Base-by-base conservation (phyloP, 345 rosid genomes). In the Mangifera indica region DNA sequence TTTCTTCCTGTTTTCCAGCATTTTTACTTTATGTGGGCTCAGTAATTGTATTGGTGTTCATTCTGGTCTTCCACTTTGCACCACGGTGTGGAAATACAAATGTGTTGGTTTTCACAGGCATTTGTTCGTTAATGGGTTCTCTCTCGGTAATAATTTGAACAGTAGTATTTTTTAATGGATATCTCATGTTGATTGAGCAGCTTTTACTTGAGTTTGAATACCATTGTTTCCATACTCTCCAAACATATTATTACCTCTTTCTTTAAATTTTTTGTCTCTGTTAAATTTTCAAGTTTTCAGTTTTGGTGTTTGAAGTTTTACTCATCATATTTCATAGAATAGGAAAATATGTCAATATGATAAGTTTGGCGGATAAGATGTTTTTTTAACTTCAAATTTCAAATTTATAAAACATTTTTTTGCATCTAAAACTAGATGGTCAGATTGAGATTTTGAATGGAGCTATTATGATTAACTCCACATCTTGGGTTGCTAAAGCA, bases 111-210 rank as follows among this genome's bases (percentile, higher is more conserved):
- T 94, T 86, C 84, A 89, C 86, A 2, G 97, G 98, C 70, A 87
- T 94, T 44, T 94, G 97, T 72, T 94, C 98, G 0, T 81, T 94
- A 72, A 90, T 90, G 97, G 98, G 98, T 76, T 89, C 98, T 70
- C 97, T 94, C 75, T 90, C 97, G 87, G 97, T 94, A 85, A 75
- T 64, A 70, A 70, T 74, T 77, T 75, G 26, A 81, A 70, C 72
- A 53, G 56, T 21, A n/a, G 11, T 24, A 14, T 3, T 49, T 29
- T 46, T 67, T 65, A 12, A 55, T 55, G 7, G 44, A 64, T 42
- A 9, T 59, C 45, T 63, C 12, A n/a, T 58, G 29, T 40, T 8
- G 44, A 22, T 66, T 22, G 26, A 5, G 11, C 25, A 42, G n/a
- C 59, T 65, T 45, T 18, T 44, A 32, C 25, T 57, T n/a, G 3